These are phyloP conservation scores for Rhizodiscina lignyota DNA, from an alignment of 495 filamentous ascomycete genomes.

Conservation along the genomic window DNA sequence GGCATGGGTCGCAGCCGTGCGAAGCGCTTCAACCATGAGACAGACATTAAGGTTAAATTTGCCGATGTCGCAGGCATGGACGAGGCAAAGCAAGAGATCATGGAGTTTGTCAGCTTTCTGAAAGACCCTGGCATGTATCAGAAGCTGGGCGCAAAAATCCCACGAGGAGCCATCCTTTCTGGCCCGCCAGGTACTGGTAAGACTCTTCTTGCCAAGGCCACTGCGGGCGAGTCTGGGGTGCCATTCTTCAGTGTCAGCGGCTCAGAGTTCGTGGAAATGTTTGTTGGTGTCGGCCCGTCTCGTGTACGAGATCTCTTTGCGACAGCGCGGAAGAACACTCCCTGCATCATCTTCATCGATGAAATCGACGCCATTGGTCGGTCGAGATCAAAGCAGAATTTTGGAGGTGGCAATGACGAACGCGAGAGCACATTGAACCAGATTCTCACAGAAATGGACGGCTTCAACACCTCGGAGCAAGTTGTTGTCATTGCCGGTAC, in stretches of 20 bases:
- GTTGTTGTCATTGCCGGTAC: conserved; percentile 97
- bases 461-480: conserved; percentile 94
- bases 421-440: conserved; percentile 93
- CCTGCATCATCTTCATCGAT: conserved; percentile 98
- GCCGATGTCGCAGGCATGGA: conserved; percentile 97
- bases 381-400: conserved; percentile 57
- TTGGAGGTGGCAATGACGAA: conserved; percentile 88
- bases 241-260: conserved; percentile 97
- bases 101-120: conserved; percentile 97
- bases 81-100: conserved; percentile 94
- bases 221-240: conserved; percentile 90
- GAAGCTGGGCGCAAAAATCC: conserved; percentile 91
- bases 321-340: conserved; percentile 85
- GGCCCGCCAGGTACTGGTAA: conserved; percentile 97
- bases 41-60: conserved; percentile 90
- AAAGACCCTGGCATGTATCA: conserved; percentile 81
- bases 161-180: conserved; percentile 87
- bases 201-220: conserved; percentile 91
- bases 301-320: conserved; percentile 90
- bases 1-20: conserved; percentile 90
- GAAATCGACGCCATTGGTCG: conserved; percentile 98
- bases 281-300: conserved; percentile 92
- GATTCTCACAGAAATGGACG: conserved; percentile 98
- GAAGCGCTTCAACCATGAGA: conserved; percentile 93
- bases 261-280: conserved; percentile 99